These are phyloP conservation scores for Debaryomyces sp. DNA, from an alignment of 1,139 yeast species.

Conservation along the genomic window DNA sequence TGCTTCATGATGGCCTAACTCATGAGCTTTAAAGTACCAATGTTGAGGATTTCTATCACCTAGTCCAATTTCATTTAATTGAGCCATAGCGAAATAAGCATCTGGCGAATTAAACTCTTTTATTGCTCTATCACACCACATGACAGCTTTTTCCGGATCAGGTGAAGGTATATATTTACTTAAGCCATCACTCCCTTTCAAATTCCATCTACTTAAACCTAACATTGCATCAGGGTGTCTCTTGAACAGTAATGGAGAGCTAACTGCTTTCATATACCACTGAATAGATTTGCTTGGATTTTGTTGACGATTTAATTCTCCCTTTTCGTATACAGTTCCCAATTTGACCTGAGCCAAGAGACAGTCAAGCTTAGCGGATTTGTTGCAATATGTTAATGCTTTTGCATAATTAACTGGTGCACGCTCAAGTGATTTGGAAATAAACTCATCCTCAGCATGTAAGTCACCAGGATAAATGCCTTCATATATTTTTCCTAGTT, in stretches of 20 bases:
- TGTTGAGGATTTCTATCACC: conserved; percentile 49
- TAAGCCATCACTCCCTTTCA: conserved; percentile 73
- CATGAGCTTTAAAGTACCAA: conserved; percentile 29
- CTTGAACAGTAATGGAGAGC: conserved; percentile 47
- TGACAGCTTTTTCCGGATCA: conserved; percentile 74
- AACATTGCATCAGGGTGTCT: conserved; percentile 88
- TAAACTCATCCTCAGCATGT: conserved; percentile 38
- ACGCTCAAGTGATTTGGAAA: conserved; percentile 34
- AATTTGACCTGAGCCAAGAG: conserved; percentile 83
- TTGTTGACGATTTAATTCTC: conserved; percentile 66
- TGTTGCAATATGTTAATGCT: conserved; percentile 69
- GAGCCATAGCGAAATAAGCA: conserved; percentile 84
- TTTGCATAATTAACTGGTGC: conserved; percentile 56
- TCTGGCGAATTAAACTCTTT: conserved; percentile 72
- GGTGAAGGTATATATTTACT: conserved; percentile 58
- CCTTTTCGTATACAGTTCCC: conserved; percentile 87
- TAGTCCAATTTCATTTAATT: conserved; percentile 77
- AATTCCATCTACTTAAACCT: conserved; percentile 90
- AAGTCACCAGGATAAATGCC: conserved; percentile 58
- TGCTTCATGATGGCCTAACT: conserved; percentile 25
- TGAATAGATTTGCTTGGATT: conserved; percentile 80
- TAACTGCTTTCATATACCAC: conserved; percentile 87
- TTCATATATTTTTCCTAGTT: conserved; percentile 74
- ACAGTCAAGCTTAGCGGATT: conserved; percentile 77
- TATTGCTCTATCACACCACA: conserved; percentile 89